A percentile compares a stretch with the other conserved stretches of the same genome.
Conservation (phyloP, 176 grass and related monocot genomes). For the Cenchrus purpureus region DNA sequence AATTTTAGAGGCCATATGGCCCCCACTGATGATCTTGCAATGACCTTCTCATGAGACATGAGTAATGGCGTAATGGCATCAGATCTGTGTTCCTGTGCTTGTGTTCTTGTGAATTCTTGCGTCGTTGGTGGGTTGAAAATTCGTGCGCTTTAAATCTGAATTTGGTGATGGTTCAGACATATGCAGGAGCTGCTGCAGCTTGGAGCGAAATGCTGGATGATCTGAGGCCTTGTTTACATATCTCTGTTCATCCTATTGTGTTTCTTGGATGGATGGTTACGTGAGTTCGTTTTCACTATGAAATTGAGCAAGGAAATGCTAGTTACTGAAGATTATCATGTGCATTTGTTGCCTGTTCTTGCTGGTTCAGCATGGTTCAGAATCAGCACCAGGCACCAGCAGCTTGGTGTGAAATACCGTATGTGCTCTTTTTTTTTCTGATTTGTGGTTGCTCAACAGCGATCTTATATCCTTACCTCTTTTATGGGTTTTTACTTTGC, state of each 20-base stretch:
- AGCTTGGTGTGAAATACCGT: background rate
- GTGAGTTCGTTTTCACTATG: background rate
- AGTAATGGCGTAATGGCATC: too few species aligned
- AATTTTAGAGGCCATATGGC: too few species aligned
- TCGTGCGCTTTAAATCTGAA: background rate
- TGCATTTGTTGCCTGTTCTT: background rate
- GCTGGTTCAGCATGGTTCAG: background rate
- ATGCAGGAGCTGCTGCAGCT: background rate
- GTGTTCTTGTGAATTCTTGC: background rate
- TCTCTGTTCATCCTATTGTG: background rate
- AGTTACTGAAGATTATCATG: background rate
- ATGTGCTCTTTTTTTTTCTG: too few species aligned
- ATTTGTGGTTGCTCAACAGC: too few species aligned
- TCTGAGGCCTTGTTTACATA: background rate
- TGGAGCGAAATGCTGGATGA: background rate
- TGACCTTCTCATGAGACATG: background rate
- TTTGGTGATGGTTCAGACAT: background rate
- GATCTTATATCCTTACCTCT: too few species aligned
- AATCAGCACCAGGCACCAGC: background rate
- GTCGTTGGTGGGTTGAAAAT: background rate
- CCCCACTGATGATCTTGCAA: background rate
- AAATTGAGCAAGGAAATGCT: background rate
- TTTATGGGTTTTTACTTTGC: background rate
- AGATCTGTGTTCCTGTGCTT: background rate
- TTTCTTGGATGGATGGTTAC: background rate